A percentile compares a stretch with the other conserved stretches of the same genome.
Evolutionary conservation across 2,329 filamentous ascomycete species (phyloP).

Genomic region (Trichophyton equinum): DNA sequence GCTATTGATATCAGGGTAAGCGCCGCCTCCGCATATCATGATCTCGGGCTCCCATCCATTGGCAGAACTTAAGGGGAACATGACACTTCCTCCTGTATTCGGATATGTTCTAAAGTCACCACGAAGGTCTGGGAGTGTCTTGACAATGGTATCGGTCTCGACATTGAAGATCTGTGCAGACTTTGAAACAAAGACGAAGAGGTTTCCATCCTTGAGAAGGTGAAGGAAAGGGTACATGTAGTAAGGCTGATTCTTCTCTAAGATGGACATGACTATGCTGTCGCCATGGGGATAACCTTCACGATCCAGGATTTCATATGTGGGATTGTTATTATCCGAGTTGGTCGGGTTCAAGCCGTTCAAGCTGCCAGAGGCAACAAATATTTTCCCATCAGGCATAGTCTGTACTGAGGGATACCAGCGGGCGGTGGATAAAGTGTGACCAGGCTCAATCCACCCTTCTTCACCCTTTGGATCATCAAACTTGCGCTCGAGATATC

Average conservation of each 20-base stretch:
- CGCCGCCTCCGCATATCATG: slow-evolving; percentile 47
- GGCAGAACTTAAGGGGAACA: slow-evolving; percentile 42
- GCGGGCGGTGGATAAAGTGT: slow-evolving; percentile 41
- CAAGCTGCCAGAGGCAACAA: slow-evolving; percentile 48
- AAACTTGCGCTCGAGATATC: slow-evolving; percentile 40
- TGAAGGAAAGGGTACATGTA: slow-evolving; percentile 55
- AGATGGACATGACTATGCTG: slow-evolving; percentile 41
- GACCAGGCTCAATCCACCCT: slow-evolving; percentile 45
- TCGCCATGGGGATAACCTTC: slow-evolving; percentile 37
- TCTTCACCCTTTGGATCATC: slow-evolving; percentile 36
- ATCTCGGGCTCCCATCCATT: slow-evolving; percentile 43
- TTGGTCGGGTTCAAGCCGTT: slow-evolving; percentile 46
- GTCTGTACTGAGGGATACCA: slow-evolving; percentile 52
- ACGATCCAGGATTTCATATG: slow-evolving; percentile 46
- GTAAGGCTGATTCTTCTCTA: slow-evolving; percentile 48
- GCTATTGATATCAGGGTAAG: slow-evolving; percentile 47
- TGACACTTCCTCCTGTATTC: slow-evolving; percentile 47
- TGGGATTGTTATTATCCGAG: slow-evolving; percentile 49
- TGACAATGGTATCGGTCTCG: slow-evolving; percentile 32
- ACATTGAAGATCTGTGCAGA: slow-evolving; percentile 46
- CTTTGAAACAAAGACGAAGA: slow-evolving; percentile 47
- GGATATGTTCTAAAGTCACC: slow-evolving; percentile 49
- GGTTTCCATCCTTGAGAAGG: slow-evolving; percentile 42
- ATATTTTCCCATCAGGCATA: slow-evolving; percentile 44
- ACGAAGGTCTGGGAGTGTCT: slow-evolving; percentile 40